Evolutionary conservation across 352 stramenopile genomes (phyloP).

Genomic region (Pythium grandisporangium): DNA sequence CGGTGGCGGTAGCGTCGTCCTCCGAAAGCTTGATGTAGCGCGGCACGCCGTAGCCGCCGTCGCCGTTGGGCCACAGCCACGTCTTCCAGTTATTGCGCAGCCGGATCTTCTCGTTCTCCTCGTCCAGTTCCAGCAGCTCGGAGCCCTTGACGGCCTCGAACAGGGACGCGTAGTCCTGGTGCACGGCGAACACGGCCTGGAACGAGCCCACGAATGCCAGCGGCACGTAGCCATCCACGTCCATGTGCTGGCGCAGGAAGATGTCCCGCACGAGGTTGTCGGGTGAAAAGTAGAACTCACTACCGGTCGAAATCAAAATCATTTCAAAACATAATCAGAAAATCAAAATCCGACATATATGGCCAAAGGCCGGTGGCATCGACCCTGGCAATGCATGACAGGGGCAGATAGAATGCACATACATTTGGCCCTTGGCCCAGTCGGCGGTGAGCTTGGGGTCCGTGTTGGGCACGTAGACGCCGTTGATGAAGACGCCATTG

Average conservation of each 20-base stretch:
- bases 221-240: constrained; percentile 82
- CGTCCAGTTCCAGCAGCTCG: constrained; percentile 67
- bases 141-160: constrained; percentile 62
- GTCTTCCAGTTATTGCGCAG: constrained; percentile 77
- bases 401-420: too few relatives aligned
- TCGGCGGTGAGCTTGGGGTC: constrained; percentile 62
- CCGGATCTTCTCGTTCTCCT: constrained; percentile 87
- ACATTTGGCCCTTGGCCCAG: constrained; percentile 83
- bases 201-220: constrained; percentile 87
- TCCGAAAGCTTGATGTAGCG: constrained; percentile 80
- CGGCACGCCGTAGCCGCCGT: constrained; percentile 81
- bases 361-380: too few relatives aligned
- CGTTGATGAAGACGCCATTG: constrained; percentile 66
- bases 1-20: constrained; percentile 10
- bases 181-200: constrained; percentile 77
- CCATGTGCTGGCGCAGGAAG: constrained; percentile 82
- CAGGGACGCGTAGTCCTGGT: constrained; percentile 80
- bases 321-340: too few relatives aligned
- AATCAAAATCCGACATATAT: too few relatives aligned
- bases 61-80: constrained; percentile 85
- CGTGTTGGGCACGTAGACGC: constrained; percentile 68
- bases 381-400: too few relatives aligned
- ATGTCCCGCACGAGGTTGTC: constrained; percentile 82
- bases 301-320: too few relatives aligned
- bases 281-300: constrained; percentile 83